Evolutionary conservation across 768 basidiomycete species (phyloP).

Genomic region (Leucosporidium yakuticum): DNA sequence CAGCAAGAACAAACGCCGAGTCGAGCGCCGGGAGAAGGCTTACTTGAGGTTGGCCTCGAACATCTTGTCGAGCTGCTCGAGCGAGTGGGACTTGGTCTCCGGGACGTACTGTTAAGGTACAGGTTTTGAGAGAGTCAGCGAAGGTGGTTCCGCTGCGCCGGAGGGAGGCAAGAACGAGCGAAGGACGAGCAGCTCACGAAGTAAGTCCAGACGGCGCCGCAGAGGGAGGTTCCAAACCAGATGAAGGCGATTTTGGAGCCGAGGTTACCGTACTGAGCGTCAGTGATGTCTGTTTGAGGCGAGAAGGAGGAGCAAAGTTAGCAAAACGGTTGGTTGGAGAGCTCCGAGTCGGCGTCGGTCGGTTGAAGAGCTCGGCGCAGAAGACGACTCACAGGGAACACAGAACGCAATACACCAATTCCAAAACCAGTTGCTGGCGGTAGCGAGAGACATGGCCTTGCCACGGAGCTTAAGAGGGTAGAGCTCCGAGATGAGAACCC

Average conservation of each 20-base stretch:
- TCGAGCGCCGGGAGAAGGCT: no score
- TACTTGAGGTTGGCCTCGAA: background rate
- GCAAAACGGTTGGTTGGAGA: background rate
- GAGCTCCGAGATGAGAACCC: slow-evolving; percentile 10
- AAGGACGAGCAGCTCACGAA: background rate
- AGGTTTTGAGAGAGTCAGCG: no score
- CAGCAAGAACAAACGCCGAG: no score
- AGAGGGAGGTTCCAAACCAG: slow-evolving; percentile 1
- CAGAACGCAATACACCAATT: background rate
- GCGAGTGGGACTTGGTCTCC: background rate
- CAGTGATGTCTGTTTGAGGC: background rate
- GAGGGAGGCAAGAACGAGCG: no score
- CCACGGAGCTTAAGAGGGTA: background rate
- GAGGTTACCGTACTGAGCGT: background rate
- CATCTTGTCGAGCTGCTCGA: slow-evolving; percentile 4
- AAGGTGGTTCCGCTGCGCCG: no score
- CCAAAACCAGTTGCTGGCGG: background rate
- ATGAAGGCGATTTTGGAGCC: background rate
- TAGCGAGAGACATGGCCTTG: slow-evolving; percentile 2
- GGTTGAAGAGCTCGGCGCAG: no score
- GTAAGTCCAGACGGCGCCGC: background rate
- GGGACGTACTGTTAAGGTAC: background rate
- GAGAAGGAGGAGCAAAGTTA: background rate
- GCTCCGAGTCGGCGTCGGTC: no score
- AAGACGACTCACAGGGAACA: background rate